Conservation (phyloP, 2,329 filamentous ascomycete genomes). For the Aspergillus brunneoviolaceus region DNA sequence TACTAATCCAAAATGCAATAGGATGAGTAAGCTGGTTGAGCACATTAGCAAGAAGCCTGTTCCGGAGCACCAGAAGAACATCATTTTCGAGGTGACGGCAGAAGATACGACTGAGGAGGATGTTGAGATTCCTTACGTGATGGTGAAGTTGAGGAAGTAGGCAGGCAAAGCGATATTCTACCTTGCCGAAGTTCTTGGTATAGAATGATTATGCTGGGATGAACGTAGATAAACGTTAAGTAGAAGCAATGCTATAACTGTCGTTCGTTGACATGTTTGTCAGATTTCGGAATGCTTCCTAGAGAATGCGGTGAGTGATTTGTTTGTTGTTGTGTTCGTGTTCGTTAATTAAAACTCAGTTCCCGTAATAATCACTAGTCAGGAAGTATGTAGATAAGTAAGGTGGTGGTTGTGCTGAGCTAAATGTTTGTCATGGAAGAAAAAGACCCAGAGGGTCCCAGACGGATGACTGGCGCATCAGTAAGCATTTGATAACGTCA, state of each 20-base stretch:
- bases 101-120: conserved; percentile 89
- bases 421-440: conserved; percentile 10
- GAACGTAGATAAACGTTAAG: background rate
- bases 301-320: too few relatives aligned
- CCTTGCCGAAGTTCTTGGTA: background rate
- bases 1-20: conserved; percentile 44
- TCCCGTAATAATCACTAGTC: too few relatives aligned
- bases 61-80: conserved; percentile 86
- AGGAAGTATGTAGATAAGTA: background rate
- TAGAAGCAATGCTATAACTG: conserved; percentile 1
- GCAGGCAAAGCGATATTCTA: background rate
- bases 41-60: conserved; percentile 89
- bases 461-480: conserved; percentile 13
- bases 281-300: too few relatives aligned
- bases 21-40: conserved; percentile 84
- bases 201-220: background rate
- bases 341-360: too few relatives aligned
- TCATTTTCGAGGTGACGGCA: conserved; percentile 94
- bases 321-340: too few relatives aligned
- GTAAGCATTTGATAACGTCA: conserved; percentile 20
- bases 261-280: too few relatives aligned
- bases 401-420: background rate
- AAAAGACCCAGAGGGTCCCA: background rate
- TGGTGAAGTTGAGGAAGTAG: conserved; percentile 67
- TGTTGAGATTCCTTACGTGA: conserved; percentile 95